These are phyloP conservation scores for Ustanciosporium gigantosporum DNA, from an alignment of 1,284 basidiomycete genomes.

Conservation along the genomic window DNA sequence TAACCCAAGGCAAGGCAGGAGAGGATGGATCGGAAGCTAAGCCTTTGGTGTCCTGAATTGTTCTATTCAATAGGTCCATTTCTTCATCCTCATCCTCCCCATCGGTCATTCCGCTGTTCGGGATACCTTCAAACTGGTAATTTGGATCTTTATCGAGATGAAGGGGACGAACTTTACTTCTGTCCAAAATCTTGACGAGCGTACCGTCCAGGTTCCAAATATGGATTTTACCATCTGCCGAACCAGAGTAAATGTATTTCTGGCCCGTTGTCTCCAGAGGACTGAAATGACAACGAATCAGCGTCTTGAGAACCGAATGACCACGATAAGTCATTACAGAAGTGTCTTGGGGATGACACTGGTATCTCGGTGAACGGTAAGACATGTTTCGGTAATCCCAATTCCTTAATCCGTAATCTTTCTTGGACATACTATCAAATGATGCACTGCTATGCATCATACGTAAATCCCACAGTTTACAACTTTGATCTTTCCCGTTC, in stretches of 20 bases:
- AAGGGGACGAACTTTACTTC: conserved; percentile 75
- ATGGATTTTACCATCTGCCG: conserved; percentile 71
- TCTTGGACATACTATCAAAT: conserved; percentile 67
- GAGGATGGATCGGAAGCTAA: conserved; percentile 43
- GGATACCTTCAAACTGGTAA: conserved; percentile 59
- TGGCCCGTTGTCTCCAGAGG: conserved; percentile 86
- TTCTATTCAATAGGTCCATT: not conserved
- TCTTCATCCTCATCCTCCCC: conserved; percentile 2
- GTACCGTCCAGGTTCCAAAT: conserved; percentile 93
- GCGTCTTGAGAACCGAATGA: conserved; percentile 85
- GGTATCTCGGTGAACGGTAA: conserved; percentile 65
- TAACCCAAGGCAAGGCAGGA: conserved; percentile 30
- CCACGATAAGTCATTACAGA: conserved; percentile 91
- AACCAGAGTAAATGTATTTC: conserved; percentile 91
- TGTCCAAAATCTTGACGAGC: conserved; percentile 80
- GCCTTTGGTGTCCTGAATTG: conserved; percentile 13
- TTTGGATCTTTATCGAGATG: conserved; percentile 50
- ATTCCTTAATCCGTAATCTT: conserved; percentile 68
- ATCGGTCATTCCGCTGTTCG: conserved; percentile 5
- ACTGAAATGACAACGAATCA: conserved; percentile 94
- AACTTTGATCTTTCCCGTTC: conserved; percentile 95
- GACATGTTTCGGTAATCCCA: conserved; percentile 78
- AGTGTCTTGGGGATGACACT: conserved; percentile 76
- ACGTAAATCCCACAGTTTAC: conserved; percentile 90
- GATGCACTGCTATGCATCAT: conserved; percentile 81